These are phyloP conservation scores for Phaeodactylum tricornutum DNA, from an alignment of 108 stramenopile genomes.

Conservation along the genomic window DNA sequence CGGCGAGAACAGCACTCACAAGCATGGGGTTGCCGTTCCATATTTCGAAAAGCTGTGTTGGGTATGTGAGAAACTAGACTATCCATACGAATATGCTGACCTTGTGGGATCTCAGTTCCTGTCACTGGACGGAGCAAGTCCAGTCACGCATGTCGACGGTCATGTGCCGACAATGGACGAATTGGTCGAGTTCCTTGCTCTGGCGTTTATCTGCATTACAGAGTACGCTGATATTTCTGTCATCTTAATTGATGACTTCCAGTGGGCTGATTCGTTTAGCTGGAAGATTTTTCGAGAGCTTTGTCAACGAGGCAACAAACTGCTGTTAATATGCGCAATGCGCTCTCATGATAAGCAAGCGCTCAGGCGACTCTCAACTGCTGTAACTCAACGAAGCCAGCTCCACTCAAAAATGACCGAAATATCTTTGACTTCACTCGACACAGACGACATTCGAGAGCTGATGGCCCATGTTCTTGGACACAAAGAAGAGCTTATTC, in stretches of 20 bases:
- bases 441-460: slow-evolving; percentile 25
- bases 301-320: slow-evolving; percentile 27
- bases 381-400: slow-evolving; percentile 17
- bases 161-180: slow-evolving; percentile 22
- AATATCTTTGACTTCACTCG: slow-evolving; percentile 23
- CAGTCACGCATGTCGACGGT: slow-evolving; percentile 11
- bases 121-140: slow-evolving; percentile 12
- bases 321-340: slow-evolving; percentile 39
- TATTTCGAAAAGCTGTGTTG: slow-evolving; percentile 28
- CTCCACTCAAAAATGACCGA: slow-evolving; percentile 15
- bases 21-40: slow-evolving; percentile 2
- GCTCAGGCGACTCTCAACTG: slow-evolving; percentile 15
- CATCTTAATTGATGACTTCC: slow-evolving; percentile 54
- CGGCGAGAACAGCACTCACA: not conserved
- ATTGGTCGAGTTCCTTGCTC: slow-evolving; percentile 43
- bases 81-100: slow-evolving; percentile 45
- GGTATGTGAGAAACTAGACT: slow-evolving; percentile 46
- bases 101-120: slow-evolving; percentile 31
- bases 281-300: slow-evolving; percentile 55
- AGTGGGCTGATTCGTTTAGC: slow-evolving; percentile 50
- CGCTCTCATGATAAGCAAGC: slow-evolving; percentile 30
- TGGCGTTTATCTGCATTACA: slow-evolving; percentile 44
- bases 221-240: slow-evolving; percentile 28
- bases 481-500: slow-evolving; percentile 17
- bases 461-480: slow-evolving; percentile 32